Evolutionary conservation across 495 filamentous ascomycete genomes (phyloP), one percentile per base, ranked within the genome.

Genomic region (Hypoxylon fragiforme): DNA sequence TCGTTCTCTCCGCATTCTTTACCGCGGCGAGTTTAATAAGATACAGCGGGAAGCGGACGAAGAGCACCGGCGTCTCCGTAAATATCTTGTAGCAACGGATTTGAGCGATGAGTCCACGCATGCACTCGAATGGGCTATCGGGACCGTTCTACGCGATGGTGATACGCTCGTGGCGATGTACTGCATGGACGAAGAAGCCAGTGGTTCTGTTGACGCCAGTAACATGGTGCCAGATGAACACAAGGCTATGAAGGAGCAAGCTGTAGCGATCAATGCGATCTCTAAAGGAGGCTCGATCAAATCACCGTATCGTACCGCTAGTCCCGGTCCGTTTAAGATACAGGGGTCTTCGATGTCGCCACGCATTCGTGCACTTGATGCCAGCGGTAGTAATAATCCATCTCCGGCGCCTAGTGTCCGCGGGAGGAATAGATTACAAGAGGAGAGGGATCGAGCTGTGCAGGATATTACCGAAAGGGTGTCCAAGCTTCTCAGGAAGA

Each of bases 121-220:
- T 68, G 94, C 94, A 7, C 73, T 97, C 20, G 94, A 97, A 67
- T 98, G 92, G 92, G 95, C 91, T 0, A 92, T 98, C 43, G 94
- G 94, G 32, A 95, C 90, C 2, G 87, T 97, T n/a, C 79, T 98
- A 6, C 81, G 94, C 36, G 91, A 96, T 65, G 94, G 94, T 12
- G 94, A 98, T 69, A 97, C 92, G 1, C 78, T 98, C 30, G 81
- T 95, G 45, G 90, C 90, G 15, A 88, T 98, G 43, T 96, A 91
- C 71, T 92, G 90, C 50, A 82, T 92, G 37, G 88, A 95, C 61
- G 92, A 96, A 67, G 92, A 96, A 54, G 77, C 79, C 18, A 86
- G 85, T 24, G 80, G 85, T 4, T 62, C 65, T 0, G 58, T 58
- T 18, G 67, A 59, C 9, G 64, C 69, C 2, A 54, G 55, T 46